Evolutionary conservation across 139 green algal species (phyloP).

Genomic region (Picochlorum sp.): DNA sequence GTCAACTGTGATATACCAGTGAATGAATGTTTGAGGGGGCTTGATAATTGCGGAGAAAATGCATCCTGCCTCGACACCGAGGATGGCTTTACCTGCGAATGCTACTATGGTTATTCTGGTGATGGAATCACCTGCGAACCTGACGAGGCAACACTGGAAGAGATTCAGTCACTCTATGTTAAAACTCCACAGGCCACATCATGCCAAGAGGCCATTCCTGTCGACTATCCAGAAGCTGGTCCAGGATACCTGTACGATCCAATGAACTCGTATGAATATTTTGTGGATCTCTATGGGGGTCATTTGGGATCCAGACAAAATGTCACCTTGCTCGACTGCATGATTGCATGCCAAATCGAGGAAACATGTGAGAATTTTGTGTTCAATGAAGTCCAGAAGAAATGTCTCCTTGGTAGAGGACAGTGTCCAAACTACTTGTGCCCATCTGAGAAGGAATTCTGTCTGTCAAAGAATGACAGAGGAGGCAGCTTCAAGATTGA

Average conservation of each 20-base stretch:
- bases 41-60: slow-evolving; percentile 29
- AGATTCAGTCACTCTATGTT: slow-evolving; percentile 17
- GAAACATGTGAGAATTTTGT: slow-evolving; percentile 25
- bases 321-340: slow-evolving; percentile 26
- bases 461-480: slow-evolving; percentile 21
- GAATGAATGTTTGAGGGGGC: slow-evolving; percentile 49
- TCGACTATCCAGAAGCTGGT: slow-evolving; percentile 32
- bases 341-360: slow-evolving; percentile 25
- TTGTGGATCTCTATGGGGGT: slow-evolving; percentile 3
- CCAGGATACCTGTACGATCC: slow-evolving; percentile 47
- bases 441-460: background rate
- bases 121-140: slow-evolving; percentile 16
- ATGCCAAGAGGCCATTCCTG: slow-evolving; percentile 35
- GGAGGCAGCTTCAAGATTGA: slow-evolving; percentile 14
- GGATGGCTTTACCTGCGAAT: slow-evolving; percentile 37
- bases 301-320: slow-evolving; percentile 24
- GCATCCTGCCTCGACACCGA: slow-evolving; percentile 44
- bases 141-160: slow-evolving; percentile 1
- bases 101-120: slow-evolving; percentile 36
- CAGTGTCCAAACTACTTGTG: slow-evolving; percentile 17
- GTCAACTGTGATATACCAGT: slow-evolving; percentile 40
- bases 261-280: slow-evolving; percentile 24
- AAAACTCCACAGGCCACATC: slow-evolving; percentile 13
- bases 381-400: slow-evolving; percentile 29
- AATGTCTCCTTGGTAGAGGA: slow-evolving; percentile 35